phyloP scores from a whole-genome alignment of 768 basidiomycete genomes.

The Mycena sanguinolenta region DNA sequence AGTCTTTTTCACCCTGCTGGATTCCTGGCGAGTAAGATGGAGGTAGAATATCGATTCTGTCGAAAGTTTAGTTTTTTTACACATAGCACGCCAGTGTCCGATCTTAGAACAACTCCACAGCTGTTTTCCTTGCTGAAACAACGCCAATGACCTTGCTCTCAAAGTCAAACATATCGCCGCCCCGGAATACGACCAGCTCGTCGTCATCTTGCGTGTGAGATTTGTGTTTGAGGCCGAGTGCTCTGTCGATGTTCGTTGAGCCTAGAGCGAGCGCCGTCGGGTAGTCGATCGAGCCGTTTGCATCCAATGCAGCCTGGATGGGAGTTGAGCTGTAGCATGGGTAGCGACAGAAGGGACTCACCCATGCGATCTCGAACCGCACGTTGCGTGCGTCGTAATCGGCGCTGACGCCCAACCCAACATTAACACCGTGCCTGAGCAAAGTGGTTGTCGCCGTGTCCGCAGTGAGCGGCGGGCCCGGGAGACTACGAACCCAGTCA shows the following conservation, averaged over 20 bases:
- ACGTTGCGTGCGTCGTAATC: constrained; percentile 77
- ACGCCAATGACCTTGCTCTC: constrained; percentile 61
- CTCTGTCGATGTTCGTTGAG: constrained; percentile 56
- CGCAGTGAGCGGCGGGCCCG: constrained; percentile 77
- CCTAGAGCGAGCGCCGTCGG: constrained; percentile 56
- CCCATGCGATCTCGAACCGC: constrained; percentile 76
- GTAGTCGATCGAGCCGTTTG: constrained; percentile 55
- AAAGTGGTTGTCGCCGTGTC: constrained; percentile 69
- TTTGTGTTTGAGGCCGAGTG: constrained; percentile 50
- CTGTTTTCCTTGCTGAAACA: constrained; percentile 49
- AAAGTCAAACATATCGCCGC: constrained; percentile 57
- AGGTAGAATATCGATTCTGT: neutral
- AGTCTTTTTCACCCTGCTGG: too few relatives aligned
- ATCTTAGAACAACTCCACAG: constrained; percentile 53
- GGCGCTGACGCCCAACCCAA: constrained; percentile 70
- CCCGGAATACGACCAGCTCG: constrained; percentile 57
- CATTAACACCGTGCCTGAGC: constrained; percentile 70
- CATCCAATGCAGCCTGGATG: constrained; percentile 48
- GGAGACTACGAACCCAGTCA: constrained; percentile 53
- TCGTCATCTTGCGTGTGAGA: constrained; percentile 28
- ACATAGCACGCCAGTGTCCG: neutral
- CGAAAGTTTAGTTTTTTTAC: neutral
- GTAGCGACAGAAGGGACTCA: constrained; percentile 40
- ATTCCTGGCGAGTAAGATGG: too few relatives aligned
- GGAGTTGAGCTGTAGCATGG: neutral